Base-by-base conservation (phyloP, 208 protist species). In the Herpetomonas samuelpessoai region DNA sequence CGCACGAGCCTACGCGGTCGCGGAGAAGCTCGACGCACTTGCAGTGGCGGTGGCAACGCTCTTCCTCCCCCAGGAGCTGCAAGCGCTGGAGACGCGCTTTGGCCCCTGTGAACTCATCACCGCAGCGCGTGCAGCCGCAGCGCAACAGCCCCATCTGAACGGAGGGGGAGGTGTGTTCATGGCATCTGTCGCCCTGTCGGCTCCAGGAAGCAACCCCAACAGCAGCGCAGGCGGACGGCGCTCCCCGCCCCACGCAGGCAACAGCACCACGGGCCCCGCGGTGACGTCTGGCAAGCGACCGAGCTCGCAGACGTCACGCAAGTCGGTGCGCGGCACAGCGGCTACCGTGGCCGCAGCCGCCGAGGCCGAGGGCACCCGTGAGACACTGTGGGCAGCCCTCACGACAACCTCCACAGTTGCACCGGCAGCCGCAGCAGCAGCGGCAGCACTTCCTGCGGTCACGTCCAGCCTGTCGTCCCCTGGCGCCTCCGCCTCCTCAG, bases 71-170 rank as follows among this genome's bases (percentile, higher is more conserved):
- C 71, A 81, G 2, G 83, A 90, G 57, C 62, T 90, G 39, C 71
- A 68, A 46, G 58, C 68, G 62, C 28, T 87, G 22, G 79, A 91
- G 56, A 25, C 50, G 46, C 76, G 84, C 41, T 87, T 83, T 65
- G 80, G 76, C 10, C 47, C 35, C 26, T 45, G 57, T 22, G 70
- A 83, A 38, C 51, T 83, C 56, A 66, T 79, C 12, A 19, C 47
- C 46, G 58, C 47, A 14, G 21, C n/a, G 27, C 18, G 48, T 0
- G 26, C 18, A 4, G 9, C 10, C 48, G 45, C n/a, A 24, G 16
- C n/a, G 45, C 16, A 7, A 49, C 19, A 16, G 45, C n/a, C 10
- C 6, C 25, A 9, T 25, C 48, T 19, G 48, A 25, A 41, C 35
- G 35, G 35, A 10, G 51, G 28, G 22, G 51, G 25, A 0, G 51